Conservation (phyloP, 2,329 filamentous ascomycete species). For the Pseudogymnoascus sp. region DNA sequence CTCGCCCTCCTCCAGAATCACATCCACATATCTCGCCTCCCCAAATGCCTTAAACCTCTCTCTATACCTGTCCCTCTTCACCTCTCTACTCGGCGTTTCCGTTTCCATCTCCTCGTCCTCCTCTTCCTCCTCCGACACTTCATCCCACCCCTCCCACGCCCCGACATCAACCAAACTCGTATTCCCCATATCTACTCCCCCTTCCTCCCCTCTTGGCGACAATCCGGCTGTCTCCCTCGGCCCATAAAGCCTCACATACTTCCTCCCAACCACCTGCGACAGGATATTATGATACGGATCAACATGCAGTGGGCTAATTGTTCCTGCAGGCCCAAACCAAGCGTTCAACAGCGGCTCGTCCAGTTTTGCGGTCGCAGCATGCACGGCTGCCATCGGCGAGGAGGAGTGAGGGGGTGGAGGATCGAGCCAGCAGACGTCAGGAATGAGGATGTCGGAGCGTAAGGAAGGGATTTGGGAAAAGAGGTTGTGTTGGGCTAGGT, state of each 20-base stretch:
- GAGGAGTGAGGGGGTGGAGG: conserved; percentile 51
- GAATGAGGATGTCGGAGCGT: conserved; percentile 67
- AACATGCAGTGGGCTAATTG: conserved; percentile 87
- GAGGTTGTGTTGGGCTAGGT: conserved; percentile 88
- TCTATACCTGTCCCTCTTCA: conserved; percentile 13
- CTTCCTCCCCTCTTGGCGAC: conserved; percentile 56
- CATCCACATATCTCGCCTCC: conserved; percentile 50
- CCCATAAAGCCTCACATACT: conserved; percentile 85
- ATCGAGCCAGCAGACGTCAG: conserved; percentile 75
- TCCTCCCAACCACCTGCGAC: conserved; percentile 79
- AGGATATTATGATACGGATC: conserved; percentile 93
- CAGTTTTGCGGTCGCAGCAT: conserved; percentile 33
- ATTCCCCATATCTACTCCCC: conserved; percentile 84
- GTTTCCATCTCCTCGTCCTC: conserved; percentile 15
- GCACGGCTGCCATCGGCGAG: conserved; percentile 39
- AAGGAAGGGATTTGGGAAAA: conserved; percentile 75
- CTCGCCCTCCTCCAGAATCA: conserved; percentile 73
- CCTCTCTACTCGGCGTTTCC: conserved; percentile 13
- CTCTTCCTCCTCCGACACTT: conserved; percentile 14
- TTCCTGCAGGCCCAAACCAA: conserved; percentile 85
- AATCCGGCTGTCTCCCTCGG: conserved; percentile 54
- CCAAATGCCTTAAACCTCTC: conserved; percentile 23
- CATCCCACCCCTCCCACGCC: conserved; percentile 52
- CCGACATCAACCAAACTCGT: conserved; percentile 77
- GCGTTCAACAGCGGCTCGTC: conserved; percentile 71